Percentiles rank a stretch among this genome's conserved stretches.
phyloP scores from a whole-genome alignment of 257 asterid genomes.

The Parsonsia alboflavescens region DNA sequence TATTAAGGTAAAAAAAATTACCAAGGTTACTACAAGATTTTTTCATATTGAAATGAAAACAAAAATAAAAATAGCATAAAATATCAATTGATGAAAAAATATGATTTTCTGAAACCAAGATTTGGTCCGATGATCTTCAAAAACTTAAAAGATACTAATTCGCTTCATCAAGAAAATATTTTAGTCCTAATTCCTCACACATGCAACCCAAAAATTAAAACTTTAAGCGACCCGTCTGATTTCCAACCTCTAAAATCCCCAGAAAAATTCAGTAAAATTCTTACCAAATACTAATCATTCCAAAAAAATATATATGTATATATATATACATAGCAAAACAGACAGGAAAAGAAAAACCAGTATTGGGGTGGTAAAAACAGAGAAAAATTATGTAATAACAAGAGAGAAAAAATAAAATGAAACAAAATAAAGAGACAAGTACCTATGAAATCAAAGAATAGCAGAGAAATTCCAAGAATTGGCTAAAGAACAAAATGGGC shows the following conservation, averaged over 20 bases:
- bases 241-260: background rate
- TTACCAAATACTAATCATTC: slow-evolving; percentile 8
- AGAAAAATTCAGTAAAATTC: background rate
- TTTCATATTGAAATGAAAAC: background rate
- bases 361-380: background rate
- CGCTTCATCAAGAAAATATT: background rate
- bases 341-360: background rate
- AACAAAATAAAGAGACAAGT: background rate
- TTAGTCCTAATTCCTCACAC: background rate
- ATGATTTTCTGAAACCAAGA: background rate
- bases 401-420: no score
- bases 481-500: background rate
- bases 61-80: background rate
- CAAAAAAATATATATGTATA: background rate
- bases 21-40: background rate
- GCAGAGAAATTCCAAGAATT: background rate
- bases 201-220: slow-evolving; percentile 18
- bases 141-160: background rate
- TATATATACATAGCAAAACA: background rate
- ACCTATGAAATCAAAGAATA: background rate
- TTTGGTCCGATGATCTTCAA: background rate
- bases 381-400: background rate
- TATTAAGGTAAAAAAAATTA: background rate
- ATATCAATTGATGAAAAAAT: background rate
- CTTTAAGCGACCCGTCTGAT: background rate